These are phyloP conservation scores for Macroventuria anomochaeta DNA, from an alignment of 2,329 filamentous ascomycete genomes.

Conservation along the genomic window DNA sequence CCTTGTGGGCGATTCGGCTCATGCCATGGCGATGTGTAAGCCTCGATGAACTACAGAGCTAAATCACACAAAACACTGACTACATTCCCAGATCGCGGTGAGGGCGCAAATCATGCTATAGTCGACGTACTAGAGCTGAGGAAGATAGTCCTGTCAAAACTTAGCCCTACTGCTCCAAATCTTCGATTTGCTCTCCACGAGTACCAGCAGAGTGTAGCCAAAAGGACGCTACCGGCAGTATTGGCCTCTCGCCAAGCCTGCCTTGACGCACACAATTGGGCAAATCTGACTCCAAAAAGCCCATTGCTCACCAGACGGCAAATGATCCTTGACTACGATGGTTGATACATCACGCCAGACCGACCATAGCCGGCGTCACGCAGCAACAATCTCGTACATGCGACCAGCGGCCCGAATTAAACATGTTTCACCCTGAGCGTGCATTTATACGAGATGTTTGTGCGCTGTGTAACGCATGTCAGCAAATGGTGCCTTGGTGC, in stretches of 20 bases:
- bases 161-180: background rate
- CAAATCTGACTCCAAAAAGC: constrained; percentile 3
- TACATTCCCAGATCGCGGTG: background rate
- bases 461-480: constrained; percentile 11
- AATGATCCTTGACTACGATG: constrained; percentile 6
- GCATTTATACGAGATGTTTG: constrained; percentile 1
- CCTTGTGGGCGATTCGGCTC: constrained; percentile 15
- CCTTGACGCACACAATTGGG: constrained; percentile 17
- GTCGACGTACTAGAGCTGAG: constrained; percentile 9
- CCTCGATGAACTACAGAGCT: background rate
- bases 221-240: constrained; percentile 6
- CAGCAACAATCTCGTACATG: background rate
- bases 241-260: constrained; percentile 14
- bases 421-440: background rate
- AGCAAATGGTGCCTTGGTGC: constrained; percentile 9
- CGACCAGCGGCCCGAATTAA: background rate
- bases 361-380: background rate
- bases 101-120: constrained; percentile 15
- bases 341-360: background rate
- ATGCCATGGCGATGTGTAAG: constrained; percentile 20
- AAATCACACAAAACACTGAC: background rate
- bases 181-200: background rate
- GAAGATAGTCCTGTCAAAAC: background rate
- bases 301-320: constrained; percentile 4
- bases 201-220: constrained; percentile 7